Percentiles rank a stretch among this genome's conserved stretches.
Evolutionary conservation across 2,329 filamentous ascomycete genomes (phyloP).

Genomic region (Ophiocordyceps camponoti-saundersi): DNA sequence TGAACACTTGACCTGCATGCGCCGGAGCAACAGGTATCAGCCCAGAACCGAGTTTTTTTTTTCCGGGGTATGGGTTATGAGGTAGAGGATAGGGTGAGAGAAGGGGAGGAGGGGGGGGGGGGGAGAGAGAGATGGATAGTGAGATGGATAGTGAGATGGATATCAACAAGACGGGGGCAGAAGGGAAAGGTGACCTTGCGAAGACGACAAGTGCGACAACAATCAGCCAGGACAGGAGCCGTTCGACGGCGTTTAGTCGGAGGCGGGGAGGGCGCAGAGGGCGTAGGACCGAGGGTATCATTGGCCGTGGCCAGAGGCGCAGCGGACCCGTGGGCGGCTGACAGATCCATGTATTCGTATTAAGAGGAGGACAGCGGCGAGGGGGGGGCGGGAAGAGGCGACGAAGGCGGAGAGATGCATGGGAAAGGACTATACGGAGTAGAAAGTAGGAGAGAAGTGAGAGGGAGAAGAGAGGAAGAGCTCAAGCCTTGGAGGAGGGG

Average conservation of each 20-base stretch:
- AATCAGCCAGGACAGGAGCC: slow-evolving; percentile 10
- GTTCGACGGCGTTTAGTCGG: slow-evolving; percentile 16
- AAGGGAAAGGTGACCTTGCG: slow-evolving; percentile 13
- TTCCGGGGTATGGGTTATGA: no score
- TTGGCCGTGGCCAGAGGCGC: slow-evolving; percentile 1
- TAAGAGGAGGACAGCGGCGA: slow-evolving; percentile 1
- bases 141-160: background rate
- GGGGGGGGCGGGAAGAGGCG: background rate
- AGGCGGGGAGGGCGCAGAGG: slow-evolving; percentile 6
- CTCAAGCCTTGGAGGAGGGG: no score
- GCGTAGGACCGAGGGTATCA: background rate
- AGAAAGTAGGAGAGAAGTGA: background rate
- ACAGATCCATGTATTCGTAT: slow-evolving; percentile 3
- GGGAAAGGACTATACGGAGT: slow-evolving; percentile 2
- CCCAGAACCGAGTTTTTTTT: no score
- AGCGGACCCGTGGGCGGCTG: slow-evolving; percentile 2
- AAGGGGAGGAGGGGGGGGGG: background rate
- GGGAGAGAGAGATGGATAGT: background rate
- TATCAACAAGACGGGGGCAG: background rate
- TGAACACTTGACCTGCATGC: slow-evolving; percentile 22
- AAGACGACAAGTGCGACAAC: slow-evolving; percentile 20
- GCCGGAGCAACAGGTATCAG: background rate
- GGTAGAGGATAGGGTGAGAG: background rate
- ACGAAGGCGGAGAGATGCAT: slow-evolving; percentile 3
- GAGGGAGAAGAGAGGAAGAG: background rate